These are phyloP conservation scores for Phytopythium oedochilum DNA, from an alignment of 352 stramenopile species.

Conservation along the genomic window DNA sequence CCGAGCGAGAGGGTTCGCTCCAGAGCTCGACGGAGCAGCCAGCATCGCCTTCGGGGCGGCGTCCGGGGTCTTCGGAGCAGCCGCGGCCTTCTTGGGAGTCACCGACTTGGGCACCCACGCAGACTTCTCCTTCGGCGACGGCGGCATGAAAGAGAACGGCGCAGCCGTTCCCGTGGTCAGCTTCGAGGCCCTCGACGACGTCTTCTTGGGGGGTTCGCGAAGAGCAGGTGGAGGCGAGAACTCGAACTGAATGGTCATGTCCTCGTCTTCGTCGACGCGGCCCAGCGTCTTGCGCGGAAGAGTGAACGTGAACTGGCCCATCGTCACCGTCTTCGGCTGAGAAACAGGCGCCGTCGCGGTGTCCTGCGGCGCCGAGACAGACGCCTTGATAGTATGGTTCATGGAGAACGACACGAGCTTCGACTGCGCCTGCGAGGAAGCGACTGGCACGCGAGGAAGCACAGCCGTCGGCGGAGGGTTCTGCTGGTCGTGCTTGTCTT, in stretches of 20 bases:
- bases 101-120: constrained; percentile 31
- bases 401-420: not conserved
- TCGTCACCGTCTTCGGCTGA: constrained; percentile 18
- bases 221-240: constrained; percentile 58
- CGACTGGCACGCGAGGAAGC: constrained; percentile 39
- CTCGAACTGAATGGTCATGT: constrained; percentile 42
- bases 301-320: constrained; percentile 51
- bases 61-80: not conserved
- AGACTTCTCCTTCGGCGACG: constrained; percentile 46
- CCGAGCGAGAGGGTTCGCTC: constrained; percentile 42
- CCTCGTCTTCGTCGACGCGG: constrained; percentile 23
- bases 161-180: constrained; percentile 20
- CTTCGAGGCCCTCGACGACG: not conserved
- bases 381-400: constrained; percentile 12
- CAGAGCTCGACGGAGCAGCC: not conserved
- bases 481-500: constrained; percentile 26
- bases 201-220: constrained; percentile 56
- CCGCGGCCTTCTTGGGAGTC: constrained; percentile 13
- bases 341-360: constrained; percentile 2
- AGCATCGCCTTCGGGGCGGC: not conserved
- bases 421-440: constrained; percentile 8
- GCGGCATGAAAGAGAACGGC: constrained; percentile 63
- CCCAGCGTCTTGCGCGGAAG: constrained; percentile 16
- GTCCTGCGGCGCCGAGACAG: constrained; percentile 27
- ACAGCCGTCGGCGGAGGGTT: constrained; percentile 48